Evolutionary conservation across 2,329 filamentous ascomycete genomes (phyloP).

Genomic region (Pseudomassariella vexata): DNA sequence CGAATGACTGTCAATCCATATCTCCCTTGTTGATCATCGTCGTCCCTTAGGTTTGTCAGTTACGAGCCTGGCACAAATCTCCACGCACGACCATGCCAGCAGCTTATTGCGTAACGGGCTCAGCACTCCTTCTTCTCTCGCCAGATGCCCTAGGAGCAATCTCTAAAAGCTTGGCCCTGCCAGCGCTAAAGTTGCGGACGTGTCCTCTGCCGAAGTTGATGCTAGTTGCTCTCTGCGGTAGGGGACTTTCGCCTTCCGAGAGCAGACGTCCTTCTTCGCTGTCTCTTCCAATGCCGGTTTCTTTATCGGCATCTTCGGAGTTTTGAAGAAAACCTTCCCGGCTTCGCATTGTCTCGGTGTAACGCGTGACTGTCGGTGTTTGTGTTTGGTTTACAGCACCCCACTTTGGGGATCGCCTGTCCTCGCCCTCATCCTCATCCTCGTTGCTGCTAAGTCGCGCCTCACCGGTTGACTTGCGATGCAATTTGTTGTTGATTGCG

Average conservation of each 20-base stretch:
- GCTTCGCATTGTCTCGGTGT: slow-evolving; percentile 42
- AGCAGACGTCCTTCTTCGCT: slow-evolving; percentile 22
- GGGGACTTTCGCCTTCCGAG: slow-evolving; percentile 20
- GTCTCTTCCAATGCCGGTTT: slow-evolving; percentile 21
- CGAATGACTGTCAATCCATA: not conserved
- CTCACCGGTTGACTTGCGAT: slow-evolving; percentile 41
- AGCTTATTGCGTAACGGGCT: slow-evolving; percentile 20
- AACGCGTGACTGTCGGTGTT: slow-evolving; percentile 44
- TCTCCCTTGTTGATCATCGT: slow-evolving; percentile 6
- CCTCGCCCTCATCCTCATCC: slow-evolving; percentile 43
- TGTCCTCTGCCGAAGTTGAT: slow-evolving; percentile 62
- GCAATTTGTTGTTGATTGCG: slow-evolving; percentile 28
- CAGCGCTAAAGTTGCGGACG: slow-evolving; percentile 67
- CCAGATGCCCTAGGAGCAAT: slow-evolving; percentile 51
- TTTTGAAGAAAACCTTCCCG: slow-evolving; percentile 44
- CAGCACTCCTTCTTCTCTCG: slow-evolving; percentile 37
- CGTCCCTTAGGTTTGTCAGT: slow-evolving; percentile 7
- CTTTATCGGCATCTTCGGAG: slow-evolving; percentile 27
- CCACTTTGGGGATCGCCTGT: slow-evolving; percentile 43
- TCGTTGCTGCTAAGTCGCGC: slow-evolving; percentile 55
- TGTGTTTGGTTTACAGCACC: slow-evolving; percentile 46
- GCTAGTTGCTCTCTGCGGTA: slow-evolving; percentile 61
- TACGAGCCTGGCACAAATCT: too few relatives aligned
- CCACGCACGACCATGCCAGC: slow-evolving; percentile 3
- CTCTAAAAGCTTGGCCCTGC: slow-evolving; percentile 70